A percentile compares a stretch with the other conserved stretches of the same genome.
phyloP scores from a whole-genome alignment of 169 alveolate species.

The Cryptosporidium xiaoi region DNA sequence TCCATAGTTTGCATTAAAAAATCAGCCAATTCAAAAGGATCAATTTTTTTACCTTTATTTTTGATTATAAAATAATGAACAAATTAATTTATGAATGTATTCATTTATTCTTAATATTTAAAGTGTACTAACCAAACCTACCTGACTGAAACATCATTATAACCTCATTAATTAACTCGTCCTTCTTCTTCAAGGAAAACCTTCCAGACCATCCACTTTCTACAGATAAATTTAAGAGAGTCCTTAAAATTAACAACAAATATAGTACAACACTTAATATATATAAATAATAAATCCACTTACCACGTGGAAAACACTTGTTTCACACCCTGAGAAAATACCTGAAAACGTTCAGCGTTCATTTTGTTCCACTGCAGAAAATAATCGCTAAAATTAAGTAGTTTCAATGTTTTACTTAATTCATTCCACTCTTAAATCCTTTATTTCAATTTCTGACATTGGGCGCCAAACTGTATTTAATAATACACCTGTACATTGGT shows the following conservation, averaged over 20 bases:
- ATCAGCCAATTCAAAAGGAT: slow-evolving; percentile 44
- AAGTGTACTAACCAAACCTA: slow-evolving; percentile 3
- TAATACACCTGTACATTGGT: too few relatives aligned
- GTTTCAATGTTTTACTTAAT: too few relatives aligned
- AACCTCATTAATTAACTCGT: slow-evolving; percentile 53
- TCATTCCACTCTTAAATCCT: too few relatives aligned
- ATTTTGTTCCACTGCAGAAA: not conserved
- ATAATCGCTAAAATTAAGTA: too few relatives aligned
- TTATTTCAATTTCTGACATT: too few relatives aligned
- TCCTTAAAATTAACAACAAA: slow-evolving; percentile 28
- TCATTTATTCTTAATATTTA: not conserved
- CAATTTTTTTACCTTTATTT: slow-evolving; percentile 35
- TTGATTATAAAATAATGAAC: too few relatives aligned
- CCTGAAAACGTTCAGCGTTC: slow-evolving; percentile 34
- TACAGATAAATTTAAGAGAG: slow-evolving; percentile 46
- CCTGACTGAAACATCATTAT: slow-evolving; percentile 56
- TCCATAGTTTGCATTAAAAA: slow-evolving; percentile 50
- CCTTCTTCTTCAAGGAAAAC: slow-evolving; percentile 30
- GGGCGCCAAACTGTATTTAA: too few relatives aligned
- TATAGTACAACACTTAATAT: not conserved
- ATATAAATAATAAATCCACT: not conserved
- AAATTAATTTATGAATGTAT: not conserved
- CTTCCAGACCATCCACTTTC: slow-evolving; percentile 73
- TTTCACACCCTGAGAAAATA: slow-evolving; percentile 43
- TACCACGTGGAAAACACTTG: slow-evolving; percentile 73